A percentile compares a stretch with the other conserved stretches of the same genome.
These are phyloP conservation scores for Sarocladium strictum DNA, from an alignment of 2,329 filamentous ascomycete genomes.

Conservation along the genomic window DNA sequence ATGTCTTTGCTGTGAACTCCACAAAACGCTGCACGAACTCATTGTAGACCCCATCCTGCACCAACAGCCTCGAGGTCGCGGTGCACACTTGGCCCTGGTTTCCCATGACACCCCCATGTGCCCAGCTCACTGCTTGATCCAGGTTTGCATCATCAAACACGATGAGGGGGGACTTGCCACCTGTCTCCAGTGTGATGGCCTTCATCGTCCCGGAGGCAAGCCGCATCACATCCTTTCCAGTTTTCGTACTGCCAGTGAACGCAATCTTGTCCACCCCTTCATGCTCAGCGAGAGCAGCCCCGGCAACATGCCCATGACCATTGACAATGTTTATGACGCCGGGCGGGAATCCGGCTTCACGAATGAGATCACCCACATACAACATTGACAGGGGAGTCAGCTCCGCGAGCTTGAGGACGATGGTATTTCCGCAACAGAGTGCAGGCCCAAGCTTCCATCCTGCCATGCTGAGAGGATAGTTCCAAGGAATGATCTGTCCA, in stretches of 20 bases:
- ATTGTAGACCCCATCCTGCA: conserved; percentile 51
- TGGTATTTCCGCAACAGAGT: conserved; percentile 50
- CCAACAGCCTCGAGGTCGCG: conserved; percentile 52
- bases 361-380: conserved; percentile 57
- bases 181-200: conserved; percentile 54
- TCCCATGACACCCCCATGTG: conserved; percentile 37
- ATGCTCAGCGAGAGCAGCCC: conserved; percentile 59
- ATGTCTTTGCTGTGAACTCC: conserved; percentile 45
- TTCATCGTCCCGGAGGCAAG: conserved; percentile 55
- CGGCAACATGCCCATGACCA: conserved; percentile 57
- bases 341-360: conserved; percentile 65
- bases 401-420: conserved; percentile 55
- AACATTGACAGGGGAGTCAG: conserved; percentile 55
- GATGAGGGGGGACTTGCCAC: conserved; percentile 54
- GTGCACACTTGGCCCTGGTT: conserved; percentile 57
- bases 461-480: conserved; percentile 72
- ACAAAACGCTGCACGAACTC: conserved; percentile 59
- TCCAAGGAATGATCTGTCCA: conserved; percentile 74
- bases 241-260: conserved; percentile 65
- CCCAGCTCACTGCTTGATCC: conserved; percentile 54
- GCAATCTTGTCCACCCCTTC: conserved; percentile 63
- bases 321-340: conserved; percentile 69
- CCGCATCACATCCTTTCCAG: conserved; percentile 65
- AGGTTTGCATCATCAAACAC: conserved; percentile 56
- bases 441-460: conserved; percentile 51